A percentile compares a stretch with the other conserved stretches of the same genome.
Conservation (phyloP, 345 rosid species). For the Syzygium grande region DNA sequence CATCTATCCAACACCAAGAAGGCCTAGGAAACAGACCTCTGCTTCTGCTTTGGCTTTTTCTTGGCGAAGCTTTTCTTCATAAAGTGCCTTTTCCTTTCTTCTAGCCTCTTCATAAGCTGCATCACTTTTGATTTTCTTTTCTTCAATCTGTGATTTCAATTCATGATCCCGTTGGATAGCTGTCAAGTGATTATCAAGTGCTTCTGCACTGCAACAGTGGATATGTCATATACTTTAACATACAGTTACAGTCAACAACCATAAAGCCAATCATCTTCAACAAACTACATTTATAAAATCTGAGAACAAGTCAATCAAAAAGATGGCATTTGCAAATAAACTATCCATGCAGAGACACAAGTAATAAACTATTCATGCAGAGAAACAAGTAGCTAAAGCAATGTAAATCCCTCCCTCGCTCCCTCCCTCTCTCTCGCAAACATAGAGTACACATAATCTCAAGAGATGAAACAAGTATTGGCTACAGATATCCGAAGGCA, state of each 20-base stretch:
- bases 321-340: neutral
- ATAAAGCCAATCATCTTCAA: neutral
- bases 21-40: conserved; percentile 46
- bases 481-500: neutral
- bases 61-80: conserved; percentile 74
- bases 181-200: conserved; percentile 84
- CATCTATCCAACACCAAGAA: neutral
- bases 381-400: neutral
- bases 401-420: neutral
- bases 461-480: neutral
- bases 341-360: neutral
- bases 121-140: conserved; percentile 73
- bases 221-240: conserved; percentile 5
- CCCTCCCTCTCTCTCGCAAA: neutral
- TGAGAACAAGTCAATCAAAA: neutral
- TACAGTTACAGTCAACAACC: neutral
- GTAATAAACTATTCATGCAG: neutral
- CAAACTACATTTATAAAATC: neutral
- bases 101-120: conserved; percentile 87
- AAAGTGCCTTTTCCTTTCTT: conserved; percentile 67
- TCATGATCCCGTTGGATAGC: conserved; percentile 77
- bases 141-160: conserved; percentile 81
- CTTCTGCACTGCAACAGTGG: conserved; percentile 65
- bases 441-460: neutral
- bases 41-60: conserved; percentile 82